Conservation (phyloP, 345 rosid genomes). For the Citrus maxima region DNA sequence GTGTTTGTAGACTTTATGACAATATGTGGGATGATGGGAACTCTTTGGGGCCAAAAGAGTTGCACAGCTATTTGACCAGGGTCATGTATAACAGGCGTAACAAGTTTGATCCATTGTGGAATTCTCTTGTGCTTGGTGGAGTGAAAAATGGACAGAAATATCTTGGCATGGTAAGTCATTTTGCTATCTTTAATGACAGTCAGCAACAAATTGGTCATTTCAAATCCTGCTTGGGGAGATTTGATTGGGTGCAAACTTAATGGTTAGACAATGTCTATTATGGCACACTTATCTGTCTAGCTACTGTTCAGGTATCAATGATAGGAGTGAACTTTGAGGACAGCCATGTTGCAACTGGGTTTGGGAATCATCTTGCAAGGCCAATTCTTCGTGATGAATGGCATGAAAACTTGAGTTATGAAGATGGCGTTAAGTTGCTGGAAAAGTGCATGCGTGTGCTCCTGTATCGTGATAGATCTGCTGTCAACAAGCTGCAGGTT, state of each 20-base stretch:
- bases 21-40: constrained; percentile 99
- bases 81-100: constrained; percentile 96
- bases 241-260: not conserved
- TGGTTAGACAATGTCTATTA: constrained; percentile 2
- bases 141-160: constrained; percentile 89
- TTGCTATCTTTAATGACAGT: not conserved
- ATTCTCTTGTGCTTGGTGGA: constrained; percentile 95
- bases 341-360: constrained; percentile 91
- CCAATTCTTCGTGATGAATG: constrained; percentile 96
- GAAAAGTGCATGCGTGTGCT: constrained; percentile 99
- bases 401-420: constrained; percentile 82
- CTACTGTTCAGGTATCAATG: constrained; percentile 66
- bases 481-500: constrained; percentile 97
- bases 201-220: not conserved
- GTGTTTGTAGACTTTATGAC: constrained; percentile 72
- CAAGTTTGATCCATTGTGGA: constrained; percentile 96
- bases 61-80: constrained; percentile 89
- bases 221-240: too few species aligned
- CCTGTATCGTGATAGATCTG: constrained; percentile 95
- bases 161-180: constrained; percentile 74
- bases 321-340: constrained; percentile 94
- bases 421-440: constrained; percentile 86
- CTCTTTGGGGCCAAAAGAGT: constrained; percentile 98
- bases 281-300: not conserved
- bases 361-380: constrained; percentile 94